Base-by-base conservation (phyloP, 805 yeast species). In the Myxozyma neotropica region DNA sequence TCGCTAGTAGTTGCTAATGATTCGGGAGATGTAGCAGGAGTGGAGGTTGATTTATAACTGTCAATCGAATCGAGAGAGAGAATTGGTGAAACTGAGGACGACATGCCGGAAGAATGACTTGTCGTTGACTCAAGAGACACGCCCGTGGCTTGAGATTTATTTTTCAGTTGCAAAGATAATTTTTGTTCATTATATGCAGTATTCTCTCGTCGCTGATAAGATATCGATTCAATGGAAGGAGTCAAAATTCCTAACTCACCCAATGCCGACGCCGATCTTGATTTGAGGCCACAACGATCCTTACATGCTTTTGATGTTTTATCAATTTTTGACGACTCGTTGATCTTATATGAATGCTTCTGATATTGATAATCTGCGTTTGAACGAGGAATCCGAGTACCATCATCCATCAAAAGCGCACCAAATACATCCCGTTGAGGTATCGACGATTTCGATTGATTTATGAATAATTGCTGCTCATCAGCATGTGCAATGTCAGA, bases 311-410 rank as follows among this genome's bases (percentile, higher is more conserved):
- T 23, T 3, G 46, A 42, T 17, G 15, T 7, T 26, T 4, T 10
- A 27, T 8, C 50, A 17, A 29, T 46, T 2, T 17, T 10, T 33
- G 26, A 4, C 38, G 39, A 29, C 26, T 7, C 50, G 26, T 31
- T 31, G 36, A 31, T 13, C 36, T 13, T 8, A 13, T 31, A 31
- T 8, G 17, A 2, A 1, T 26, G 24, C 29, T 21, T n/a, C 12
- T 35, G 50, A 33, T 46, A 46, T 35, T 46, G 50, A 21, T 46
- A 46, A 27, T 46, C 50, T 7, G 50, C 50, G 27, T 46, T 46
- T 31, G 40, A 24, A 2, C 50, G 38, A n/a, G 50, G 50, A 10
- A 46, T 33, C 27, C 50, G 38, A 26, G 50, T 46, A n/a, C 50
- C 50, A 21, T 46, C 50, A 7, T 4, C 31, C 39, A 33, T n/a